Evolutionary conservation across 2,329 filamentous ascomycete genomes (phyloP).

Genomic region (Metarhizium robertsii): DNA sequence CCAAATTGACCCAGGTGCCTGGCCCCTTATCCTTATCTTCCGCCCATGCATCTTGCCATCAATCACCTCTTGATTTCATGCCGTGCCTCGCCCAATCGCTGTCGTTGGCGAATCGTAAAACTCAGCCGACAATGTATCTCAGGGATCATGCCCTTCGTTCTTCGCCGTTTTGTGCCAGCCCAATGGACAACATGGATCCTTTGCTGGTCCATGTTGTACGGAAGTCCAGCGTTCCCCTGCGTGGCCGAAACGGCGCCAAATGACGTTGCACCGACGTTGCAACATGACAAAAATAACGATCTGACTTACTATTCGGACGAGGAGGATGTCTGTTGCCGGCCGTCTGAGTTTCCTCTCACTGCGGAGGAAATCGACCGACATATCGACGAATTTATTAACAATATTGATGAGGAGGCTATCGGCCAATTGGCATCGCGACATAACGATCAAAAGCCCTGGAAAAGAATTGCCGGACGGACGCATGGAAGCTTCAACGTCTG

Average conservation of each 20-base stretch:
- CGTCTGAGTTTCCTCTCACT: not conserved
- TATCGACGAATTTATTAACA: conserved; percentile 11
- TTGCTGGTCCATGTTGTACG: not conserved
- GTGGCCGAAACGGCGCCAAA: not conserved
- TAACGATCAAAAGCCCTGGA: conserved; percentile 9
- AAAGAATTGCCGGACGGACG: conserved; percentile 6
- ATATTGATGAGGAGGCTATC: conserved; percentile 10
- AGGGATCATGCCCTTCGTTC: too few relatives aligned
- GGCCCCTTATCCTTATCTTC: too few relatives aligned
- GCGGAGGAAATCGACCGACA: not conserved
- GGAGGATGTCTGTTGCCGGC: not conserved
- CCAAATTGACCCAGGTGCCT: too few relatives aligned
- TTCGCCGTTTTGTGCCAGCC: not conserved
- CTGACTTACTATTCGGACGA: not conserved
- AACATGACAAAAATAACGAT: not conserved
- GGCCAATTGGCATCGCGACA: conserved; percentile 13
- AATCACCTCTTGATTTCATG: too few relatives aligned
- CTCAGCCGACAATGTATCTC: too few relatives aligned
- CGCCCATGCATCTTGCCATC: too few relatives aligned
- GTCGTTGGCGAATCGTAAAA: too few relatives aligned
- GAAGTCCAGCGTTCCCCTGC: not conserved
- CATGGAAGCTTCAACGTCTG: conserved; percentile 16
- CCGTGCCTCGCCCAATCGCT: too few relatives aligned
- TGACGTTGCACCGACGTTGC: not conserved
- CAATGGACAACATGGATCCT: not conserved